A percentile compares a stretch with the other conserved stretches of the same genome.
These are phyloP conservation scores for Dioszegia crocea DNA, from an alignment of 768 basidiomycete genomes.

Conservation along the genomic window DNA sequence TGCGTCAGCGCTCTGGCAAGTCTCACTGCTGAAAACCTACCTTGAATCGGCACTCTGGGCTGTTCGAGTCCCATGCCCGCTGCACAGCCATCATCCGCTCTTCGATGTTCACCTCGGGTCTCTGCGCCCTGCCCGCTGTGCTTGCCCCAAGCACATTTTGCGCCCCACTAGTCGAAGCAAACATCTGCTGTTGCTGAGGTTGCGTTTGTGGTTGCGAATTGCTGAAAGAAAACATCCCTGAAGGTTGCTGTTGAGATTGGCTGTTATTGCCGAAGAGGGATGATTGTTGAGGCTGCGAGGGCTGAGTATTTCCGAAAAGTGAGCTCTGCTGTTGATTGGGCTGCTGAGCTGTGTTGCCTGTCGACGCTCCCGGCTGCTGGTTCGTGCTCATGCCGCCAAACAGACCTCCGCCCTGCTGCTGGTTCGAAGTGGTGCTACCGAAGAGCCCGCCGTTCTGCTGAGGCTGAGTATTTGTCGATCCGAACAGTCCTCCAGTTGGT, in stretches of 20 bases:
- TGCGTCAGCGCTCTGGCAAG: not conserved
- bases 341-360: slow-evolving; percentile 16
- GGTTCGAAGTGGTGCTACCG: no score
- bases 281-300: slow-evolving; percentile 4
- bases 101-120: slow-evolving; percentile 38
- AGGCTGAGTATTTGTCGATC: not conserved
- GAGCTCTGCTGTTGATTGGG: slow-evolving; percentile 11
- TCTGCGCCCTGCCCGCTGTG: not conserved
- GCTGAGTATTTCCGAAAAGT: slow-evolving; percentile 26
- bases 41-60: slow-evolving; percentile 44
- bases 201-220: not conserved
- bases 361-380: slow-evolving; percentile 3
- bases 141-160: not conserved
- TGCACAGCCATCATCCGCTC: slow-evolving; percentile 42
- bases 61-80: slow-evolving; percentile 39
- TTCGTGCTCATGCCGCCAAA: slow-evolving; percentile 10
- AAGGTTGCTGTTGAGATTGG: slow-evolving; percentile 10
- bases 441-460: not conserved
- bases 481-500: slow-evolving; percentile 15
- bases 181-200: slow-evolving; percentile 26
- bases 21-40: slow-evolving; percentile 17
- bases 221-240: not conserved
- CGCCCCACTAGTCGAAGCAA: slow-evolving; percentile 4
- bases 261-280: slow-evolving; percentile 8
- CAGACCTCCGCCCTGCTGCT: slow-evolving; percentile 1